Percentiles rank a stretch among this genome's conserved stretches.
Evolutionary conservation across 108 stramenopile species (phyloP).

Genomic region (Nannochloropsis oceanica): DNA sequence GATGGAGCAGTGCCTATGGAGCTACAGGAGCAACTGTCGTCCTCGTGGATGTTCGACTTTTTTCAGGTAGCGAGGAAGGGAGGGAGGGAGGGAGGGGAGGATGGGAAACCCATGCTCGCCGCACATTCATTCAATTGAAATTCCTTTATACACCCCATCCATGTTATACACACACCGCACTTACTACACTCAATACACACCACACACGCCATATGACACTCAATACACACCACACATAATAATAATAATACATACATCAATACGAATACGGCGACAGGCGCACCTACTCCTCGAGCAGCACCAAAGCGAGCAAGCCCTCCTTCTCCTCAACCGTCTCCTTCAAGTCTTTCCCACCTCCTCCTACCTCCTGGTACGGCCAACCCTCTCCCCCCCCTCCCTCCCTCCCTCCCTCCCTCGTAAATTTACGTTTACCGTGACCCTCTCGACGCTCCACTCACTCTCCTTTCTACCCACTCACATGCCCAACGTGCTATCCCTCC

Average conservation of each 20-base stretch:
- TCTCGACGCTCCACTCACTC: no score
- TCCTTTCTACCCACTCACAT: constrained; percentile 61
- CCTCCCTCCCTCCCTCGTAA: no score
- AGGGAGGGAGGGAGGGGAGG: neutral
- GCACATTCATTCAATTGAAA: no score
- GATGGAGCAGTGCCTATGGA: neutral
- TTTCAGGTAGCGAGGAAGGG: neutral
- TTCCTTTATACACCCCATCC: no score
- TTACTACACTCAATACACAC: no score
- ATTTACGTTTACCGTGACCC: no score
- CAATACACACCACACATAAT: neutral
- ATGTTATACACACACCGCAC: no score
- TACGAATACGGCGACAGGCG: constrained; percentile 7
- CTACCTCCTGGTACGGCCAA: constrained; percentile 42
- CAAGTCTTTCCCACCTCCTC: constrained; percentile 50
- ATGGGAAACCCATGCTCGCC: neutral
- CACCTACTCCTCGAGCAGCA: constrained; percentile 75
- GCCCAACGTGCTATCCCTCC: constrained; percentile 39
- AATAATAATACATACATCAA: neutral
- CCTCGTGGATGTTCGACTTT: neutral
- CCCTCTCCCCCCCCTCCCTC: constrained; percentile 55
- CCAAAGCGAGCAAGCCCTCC: constrained; percentile 51
- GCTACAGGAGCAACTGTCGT: neutral
- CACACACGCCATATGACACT: neutral
- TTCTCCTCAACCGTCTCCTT: constrained; percentile 5